phyloP scores from a whole-genome alignment of 2,329 filamentous ascomycete genomes.

The Fusarium acutatum region DNA sequence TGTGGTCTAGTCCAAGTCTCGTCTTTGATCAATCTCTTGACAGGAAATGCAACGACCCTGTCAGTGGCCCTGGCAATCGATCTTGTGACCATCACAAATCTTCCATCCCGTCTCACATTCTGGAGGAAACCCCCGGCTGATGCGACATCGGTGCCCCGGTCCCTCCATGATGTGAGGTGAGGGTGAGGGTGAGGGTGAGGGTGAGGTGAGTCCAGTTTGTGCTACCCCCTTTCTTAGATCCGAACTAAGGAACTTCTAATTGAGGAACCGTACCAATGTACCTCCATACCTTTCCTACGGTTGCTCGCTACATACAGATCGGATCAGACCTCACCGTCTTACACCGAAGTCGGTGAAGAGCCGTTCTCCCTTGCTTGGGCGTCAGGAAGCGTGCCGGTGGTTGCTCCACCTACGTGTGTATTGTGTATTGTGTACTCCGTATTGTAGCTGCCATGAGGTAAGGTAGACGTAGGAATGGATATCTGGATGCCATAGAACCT shows the following conservation, averaged over 20 bases:
- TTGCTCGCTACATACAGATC: neutral
- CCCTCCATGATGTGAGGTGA: neutral
- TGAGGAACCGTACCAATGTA: slow-evolving; percentile 9
- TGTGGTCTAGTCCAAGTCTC: slow-evolving; percentile 21
- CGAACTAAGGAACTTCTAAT: slow-evolving; percentile 4
- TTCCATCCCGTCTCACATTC: slow-evolving; percentile 38
- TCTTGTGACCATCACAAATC: slow-evolving; percentile 41
- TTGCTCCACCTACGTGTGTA: slow-evolving; percentile 28
- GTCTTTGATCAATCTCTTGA: slow-evolving; percentile 22
- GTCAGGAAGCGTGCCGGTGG: slow-evolving; percentile 25
- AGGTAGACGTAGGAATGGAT: neutral
- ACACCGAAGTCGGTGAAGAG: slow-evolving; percentile 40
- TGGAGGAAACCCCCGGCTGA: slow-evolving; percentile 22
- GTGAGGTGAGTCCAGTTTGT: slow-evolving; percentile 7
- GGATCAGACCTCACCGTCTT: slow-evolving; percentile 37
- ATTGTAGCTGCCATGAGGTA: neutral
- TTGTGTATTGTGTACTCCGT: neutral
- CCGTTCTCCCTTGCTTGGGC: slow-evolving; percentile 18
- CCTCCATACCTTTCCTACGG: neutral
- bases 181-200: neutral
- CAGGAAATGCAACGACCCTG: slow-evolving; percentile 12
- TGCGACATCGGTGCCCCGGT: slow-evolving; percentile 39
- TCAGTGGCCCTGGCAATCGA: slow-evolving; percentile 33
- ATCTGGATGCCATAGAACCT: neutral
- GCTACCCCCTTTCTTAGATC: slow-evolving; percentile 12